These are phyloP conservation scores for Fusarium sp. DNA, from an alignment of 2,329 filamentous ascomycete genomes.

Conservation along the genomic window DNA sequence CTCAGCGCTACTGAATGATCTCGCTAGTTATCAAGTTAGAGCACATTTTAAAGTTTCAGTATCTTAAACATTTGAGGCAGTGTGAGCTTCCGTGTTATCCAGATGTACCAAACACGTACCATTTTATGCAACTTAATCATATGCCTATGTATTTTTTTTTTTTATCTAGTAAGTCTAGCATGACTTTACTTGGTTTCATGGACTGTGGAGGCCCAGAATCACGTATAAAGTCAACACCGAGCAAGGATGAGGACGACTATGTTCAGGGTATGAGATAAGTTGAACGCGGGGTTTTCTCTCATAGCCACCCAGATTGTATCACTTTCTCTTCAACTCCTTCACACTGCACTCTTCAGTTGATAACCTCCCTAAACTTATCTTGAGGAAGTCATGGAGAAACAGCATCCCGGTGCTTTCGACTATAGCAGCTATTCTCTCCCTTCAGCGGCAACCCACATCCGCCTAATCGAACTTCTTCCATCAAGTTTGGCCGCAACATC, in stretches of 20 bases:
- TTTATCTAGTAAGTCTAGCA: not conserved
- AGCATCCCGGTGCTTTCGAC: not conserved
- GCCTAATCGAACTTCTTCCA: not conserved
- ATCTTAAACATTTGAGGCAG: not conserved
- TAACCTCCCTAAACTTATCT: not conserved
- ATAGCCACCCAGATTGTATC: not conserved
- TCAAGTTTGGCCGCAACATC: not conserved
- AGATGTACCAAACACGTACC: not conserved
- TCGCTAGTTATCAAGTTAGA: not conserved
- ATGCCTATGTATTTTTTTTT: not conserved
- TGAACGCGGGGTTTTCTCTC: not conserved
- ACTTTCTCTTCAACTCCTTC: not conserved
- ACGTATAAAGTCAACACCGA: not conserved
- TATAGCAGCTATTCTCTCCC: not conserved
- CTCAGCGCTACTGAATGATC: not conserved
- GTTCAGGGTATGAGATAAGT: not conserved
- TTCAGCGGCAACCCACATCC: constrained; percentile 3
- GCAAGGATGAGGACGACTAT: not conserved
- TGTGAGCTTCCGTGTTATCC: not conserved
- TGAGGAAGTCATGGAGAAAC: not conserved
- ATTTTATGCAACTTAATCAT: not conserved
- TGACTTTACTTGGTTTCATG: not conserved
- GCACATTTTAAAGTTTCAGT: not conserved
- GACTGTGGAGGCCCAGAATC: not conserved
- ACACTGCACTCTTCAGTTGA: not conserved